These are phyloP conservation scores for Serpula lacrymans DNA, from an alignment of 768 basidiomycete genomes.

Conservation along the genomic window DNA sequence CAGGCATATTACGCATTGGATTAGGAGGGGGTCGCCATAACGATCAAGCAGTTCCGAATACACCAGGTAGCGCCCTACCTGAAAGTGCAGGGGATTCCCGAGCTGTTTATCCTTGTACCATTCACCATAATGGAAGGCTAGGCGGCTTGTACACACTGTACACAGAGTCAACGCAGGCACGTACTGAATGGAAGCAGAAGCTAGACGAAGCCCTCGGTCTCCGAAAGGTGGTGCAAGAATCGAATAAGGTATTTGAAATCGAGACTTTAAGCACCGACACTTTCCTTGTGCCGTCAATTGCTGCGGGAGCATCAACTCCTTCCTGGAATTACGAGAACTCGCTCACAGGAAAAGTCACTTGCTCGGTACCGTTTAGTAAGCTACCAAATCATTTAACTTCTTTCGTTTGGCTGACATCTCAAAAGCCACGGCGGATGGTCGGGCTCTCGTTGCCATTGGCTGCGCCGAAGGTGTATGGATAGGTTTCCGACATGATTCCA, in stretches of 20 bases:
- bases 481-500: slow-evolving; percentile 84
- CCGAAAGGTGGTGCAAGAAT: slow-evolving; percentile 84
- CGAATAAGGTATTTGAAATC: slow-evolving; percentile 92
- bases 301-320: slow-evolving; percentile 41
- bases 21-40: slow-evolving; percentile 41
- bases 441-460: slow-evolving; percentile 87
- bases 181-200: slow-evolving; percentile 87
- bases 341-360: slow-evolving; percentile 84
- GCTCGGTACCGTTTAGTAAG: slow-evolving; percentile 89
- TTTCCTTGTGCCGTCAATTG: slow-evolving; percentile 72
- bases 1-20: slow-evolving; percentile 64
- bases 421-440: slow-evolving; percentile 77
- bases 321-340: slow-evolving; percentile 68
- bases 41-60: slow-evolving; percentile 20
- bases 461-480: slow-evolving; percentile 97
- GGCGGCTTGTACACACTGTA: slow-evolving; percentile 87
- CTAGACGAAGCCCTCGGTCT: slow-evolving; percentile 85
- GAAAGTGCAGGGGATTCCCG: slow-evolving; percentile 60
- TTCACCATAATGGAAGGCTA: slow-evolving; percentile 84
- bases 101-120: slow-evolving; percentile 81
- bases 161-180: slow-evolving; percentile 72
- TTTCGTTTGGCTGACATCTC: slow-evolving; percentile 8
- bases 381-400: not conserved
- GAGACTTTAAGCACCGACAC: slow-evolving; percentile 87
- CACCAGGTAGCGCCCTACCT: slow-evolving; percentile 27